phyloP scores from a whole-genome alignment of 495 filamentous ascomycete genomes.

The Choiromyces venosus region DNA sequence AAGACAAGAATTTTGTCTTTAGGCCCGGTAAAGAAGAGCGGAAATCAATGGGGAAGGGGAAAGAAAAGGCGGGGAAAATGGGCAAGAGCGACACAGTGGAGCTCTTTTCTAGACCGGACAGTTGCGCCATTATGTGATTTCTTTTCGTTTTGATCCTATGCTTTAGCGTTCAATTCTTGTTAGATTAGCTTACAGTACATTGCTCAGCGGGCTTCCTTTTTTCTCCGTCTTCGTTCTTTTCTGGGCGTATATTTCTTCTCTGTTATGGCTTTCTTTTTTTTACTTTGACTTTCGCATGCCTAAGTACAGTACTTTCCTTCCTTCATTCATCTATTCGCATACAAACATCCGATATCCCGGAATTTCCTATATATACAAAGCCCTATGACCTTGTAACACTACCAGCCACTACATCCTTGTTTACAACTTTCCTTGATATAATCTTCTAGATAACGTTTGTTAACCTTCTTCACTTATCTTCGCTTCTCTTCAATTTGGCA shows the following conservation, averaged over 20 bases:
- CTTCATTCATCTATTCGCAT: not conserved
- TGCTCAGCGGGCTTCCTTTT: not conserved
- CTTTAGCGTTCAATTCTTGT: not conserved
- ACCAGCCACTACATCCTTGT: not conserved
- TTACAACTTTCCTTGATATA: not conserved
- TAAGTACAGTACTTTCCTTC: not conserved
- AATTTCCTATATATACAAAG: not conserved
- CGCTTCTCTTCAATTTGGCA: not conserved
- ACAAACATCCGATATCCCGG: not conserved
- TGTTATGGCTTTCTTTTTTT: not conserved
- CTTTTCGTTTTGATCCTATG: not conserved
- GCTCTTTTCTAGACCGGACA: conserved; percentile 15
- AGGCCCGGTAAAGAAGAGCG: conserved; percentile 19
- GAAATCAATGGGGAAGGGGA: conserved; percentile 19
- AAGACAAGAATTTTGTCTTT: conserved; percentile 17
- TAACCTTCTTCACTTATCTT: not conserved
- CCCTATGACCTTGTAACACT: not conserved
- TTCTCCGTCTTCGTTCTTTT: not conserved
- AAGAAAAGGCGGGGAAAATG: not conserved
- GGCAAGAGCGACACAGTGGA: not conserved
- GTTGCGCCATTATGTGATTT: conserved; percentile 22
- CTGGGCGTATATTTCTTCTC: not conserved
- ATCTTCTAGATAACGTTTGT: not conserved
- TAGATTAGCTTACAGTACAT: not conserved
- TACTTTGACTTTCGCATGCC: not conserved